These are phyloP conservation scores for Penicillium sp. DNA, from an alignment of 2,329 filamentous ascomycete genomes.

Conservation along the genomic window DNA sequence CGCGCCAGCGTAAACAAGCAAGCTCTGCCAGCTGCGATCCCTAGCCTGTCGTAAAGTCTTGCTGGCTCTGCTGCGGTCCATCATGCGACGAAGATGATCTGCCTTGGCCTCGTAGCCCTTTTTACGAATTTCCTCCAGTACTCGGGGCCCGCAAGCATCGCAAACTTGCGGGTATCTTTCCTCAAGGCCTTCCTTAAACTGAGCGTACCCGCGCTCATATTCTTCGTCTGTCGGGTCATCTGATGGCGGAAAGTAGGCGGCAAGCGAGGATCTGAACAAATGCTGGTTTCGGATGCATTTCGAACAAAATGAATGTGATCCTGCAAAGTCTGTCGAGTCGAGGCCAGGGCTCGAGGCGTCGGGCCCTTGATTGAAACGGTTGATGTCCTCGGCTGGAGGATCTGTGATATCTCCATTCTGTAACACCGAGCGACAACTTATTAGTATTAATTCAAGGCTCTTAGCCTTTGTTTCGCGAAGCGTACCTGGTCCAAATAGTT, in stretches of 20 bases:
- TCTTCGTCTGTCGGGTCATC: slow-evolving; percentile 71
- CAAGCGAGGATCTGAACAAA: slow-evolving; percentile 74
- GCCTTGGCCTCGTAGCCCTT: slow-evolving; percentile 82
- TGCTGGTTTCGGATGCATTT: slow-evolving; percentile 89
- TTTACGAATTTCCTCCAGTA: slow-evolving; percentile 70
- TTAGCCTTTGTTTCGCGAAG: slow-evolving; percentile 15
- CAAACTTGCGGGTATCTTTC: slow-evolving; percentile 89
- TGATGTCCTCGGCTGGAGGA: slow-evolving; percentile 70
- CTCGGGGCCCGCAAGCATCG: slow-evolving; percentile 75
- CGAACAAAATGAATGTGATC: slow-evolving; percentile 67
- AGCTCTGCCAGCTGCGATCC: slow-evolving; percentile 51
- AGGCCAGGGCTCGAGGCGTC: slow-evolving; percentile 55
- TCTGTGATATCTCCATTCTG: slow-evolving; percentile 90
- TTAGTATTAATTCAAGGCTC: slow-evolving; percentile 27
- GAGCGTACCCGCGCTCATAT: slow-evolving; percentile 71
- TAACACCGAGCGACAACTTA: slow-evolving; percentile 18
- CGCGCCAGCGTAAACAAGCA: slow-evolving; percentile 52
- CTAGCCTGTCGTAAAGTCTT: slow-evolving; percentile 41
- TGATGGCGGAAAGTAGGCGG: slow-evolving; percentile 75
- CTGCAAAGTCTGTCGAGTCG: slow-evolving; percentile 38
- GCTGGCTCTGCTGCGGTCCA: slow-evolving; percentile 64
- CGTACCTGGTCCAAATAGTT: slow-evolving; percentile 88
- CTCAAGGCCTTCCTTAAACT: slow-evolving; percentile 76
- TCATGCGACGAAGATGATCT: slow-evolving; percentile 76
- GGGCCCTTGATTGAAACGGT: slow-evolving; percentile 43